phyloP scores from a whole-genome alignment of 192 early-diverging fungal species.

The Backusella tarrabulga region DNA sequence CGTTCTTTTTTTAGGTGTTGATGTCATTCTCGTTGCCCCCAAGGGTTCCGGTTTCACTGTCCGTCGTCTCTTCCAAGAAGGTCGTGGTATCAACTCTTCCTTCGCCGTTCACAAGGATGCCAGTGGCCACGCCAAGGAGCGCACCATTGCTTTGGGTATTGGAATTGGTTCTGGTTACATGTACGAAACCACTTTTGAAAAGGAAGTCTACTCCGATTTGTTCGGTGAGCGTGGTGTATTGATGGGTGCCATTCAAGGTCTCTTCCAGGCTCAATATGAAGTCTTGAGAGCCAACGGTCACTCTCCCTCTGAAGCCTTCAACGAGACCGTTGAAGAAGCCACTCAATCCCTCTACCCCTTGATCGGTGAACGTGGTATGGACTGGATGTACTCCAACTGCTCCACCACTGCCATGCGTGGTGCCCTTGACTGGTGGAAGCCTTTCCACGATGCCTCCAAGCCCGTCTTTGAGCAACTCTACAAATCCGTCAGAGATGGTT shows the following conservation, averaged over 20 bases:
- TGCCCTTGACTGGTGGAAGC: conserved; percentile 95
- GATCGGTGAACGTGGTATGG: conserved; percentile 93
- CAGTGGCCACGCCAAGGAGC: conserved; percentile 92
- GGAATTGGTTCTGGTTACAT: conserved; percentile 96
- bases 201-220: conserved; percentile 97
- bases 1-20: conserved; percentile 60
- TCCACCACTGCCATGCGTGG: conserved; percentile 95
- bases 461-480: conserved; percentile 94
- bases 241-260: conserved; percentile 97
- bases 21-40: conserved; percentile 95
- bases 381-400: conserved; percentile 97
- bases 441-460: conserved; percentile 90
- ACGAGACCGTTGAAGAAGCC: conserved; percentile 99
- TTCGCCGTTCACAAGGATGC: conserved; percentile 94
- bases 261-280: conserved; percentile 96
- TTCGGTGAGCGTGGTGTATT: conserved; percentile 95
- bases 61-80: conserved; percentile 93
- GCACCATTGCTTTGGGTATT: conserved; percentile 86
- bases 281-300: conserved; percentile 89
- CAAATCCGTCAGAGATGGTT: conserved; percentile 80
- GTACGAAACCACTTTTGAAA: conserved; percentile 96
- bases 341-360: conserved; percentile 97
- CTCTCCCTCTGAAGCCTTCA: conserved; percentile 97
- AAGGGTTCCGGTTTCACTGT: conserved; percentile 96
- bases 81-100: conserved; percentile 96